Evolutionary conservation across 345 rosid species (phyloP).

Genomic region (Gossypium sturtianum): DNA sequence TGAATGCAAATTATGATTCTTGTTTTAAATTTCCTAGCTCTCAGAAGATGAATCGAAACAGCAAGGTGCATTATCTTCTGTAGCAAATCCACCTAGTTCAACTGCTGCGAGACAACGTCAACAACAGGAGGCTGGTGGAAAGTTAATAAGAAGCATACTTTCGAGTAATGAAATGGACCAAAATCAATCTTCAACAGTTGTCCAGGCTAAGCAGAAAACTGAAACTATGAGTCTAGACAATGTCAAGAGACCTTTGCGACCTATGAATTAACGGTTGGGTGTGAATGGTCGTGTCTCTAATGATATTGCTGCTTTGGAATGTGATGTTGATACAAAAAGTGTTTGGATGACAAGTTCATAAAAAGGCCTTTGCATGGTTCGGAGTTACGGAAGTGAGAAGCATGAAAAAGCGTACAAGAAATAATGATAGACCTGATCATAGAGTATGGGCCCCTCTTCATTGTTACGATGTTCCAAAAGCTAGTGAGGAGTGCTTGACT

Average conservation of each 20-base stretch:
- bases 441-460: too few species aligned
- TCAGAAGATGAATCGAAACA: constrained; percentile 18
- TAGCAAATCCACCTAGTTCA: constrained; percentile 23
- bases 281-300: constrained; percentile 18
- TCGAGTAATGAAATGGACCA: constrained; percentile 31
- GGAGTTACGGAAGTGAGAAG: too few species aligned
- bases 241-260: constrained; percentile 27
- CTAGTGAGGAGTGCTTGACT: too few species aligned
- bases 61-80: constrained; percentile 23
- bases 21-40: constrained; percentile 19
- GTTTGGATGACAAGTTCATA: too few species aligned
- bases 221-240: constrained; percentile 29
- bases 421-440: too few species aligned
- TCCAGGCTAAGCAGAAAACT: constrained; percentile 32
- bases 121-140: constrained; percentile 38
- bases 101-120: constrained; percentile 31
- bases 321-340: constrained; percentile 1
- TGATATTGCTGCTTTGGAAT: constrained; percentile 8
- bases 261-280: constrained; percentile 30
- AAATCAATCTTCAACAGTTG: constrained; percentile 25
- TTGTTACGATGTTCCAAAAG: too few species aligned
- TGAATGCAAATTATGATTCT: constrained; percentile 6
- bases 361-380: too few species aligned
- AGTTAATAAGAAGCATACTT: constrained; percentile 39
- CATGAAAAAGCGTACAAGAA: too few species aligned